Percentiles rank a stretch among this genome's conserved stretches.
Conservation (phyloP, 164 flowering plant species). For the Tinospora cordifolia region DNA sequence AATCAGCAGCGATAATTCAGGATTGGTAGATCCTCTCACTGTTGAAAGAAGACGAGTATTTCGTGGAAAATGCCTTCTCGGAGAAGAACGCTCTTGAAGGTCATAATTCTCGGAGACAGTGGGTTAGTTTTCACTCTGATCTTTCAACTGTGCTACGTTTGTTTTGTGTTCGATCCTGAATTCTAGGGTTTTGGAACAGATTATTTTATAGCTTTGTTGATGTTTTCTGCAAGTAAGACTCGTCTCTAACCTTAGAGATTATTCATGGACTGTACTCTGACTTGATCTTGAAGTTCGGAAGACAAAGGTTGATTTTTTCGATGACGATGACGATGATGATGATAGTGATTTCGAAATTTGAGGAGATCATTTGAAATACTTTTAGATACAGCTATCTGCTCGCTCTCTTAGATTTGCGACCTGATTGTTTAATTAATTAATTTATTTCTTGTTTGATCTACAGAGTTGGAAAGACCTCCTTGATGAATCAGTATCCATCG, state of each 20-base stretch:
- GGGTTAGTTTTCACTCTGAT: slow-evolving; percentile 35
- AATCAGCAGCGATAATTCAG: no score
- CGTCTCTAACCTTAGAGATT: slow-evolving; percentile 10
- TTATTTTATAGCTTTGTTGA: neutral
- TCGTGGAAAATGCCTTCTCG: slow-evolving; percentile 52
- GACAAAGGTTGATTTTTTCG: neutral
- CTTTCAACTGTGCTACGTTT: neutral
- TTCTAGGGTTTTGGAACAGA: slow-evolving; percentile 11
- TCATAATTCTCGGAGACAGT: slow-evolving; percentile 92
- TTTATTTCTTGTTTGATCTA: slow-evolving; percentile 7
- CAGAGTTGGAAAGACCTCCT: slow-evolving; percentile 85
- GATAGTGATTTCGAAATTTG: no score
- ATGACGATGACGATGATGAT: neutral
- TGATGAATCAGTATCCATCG: slow-evolving; percentile 80
- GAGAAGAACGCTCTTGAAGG: slow-evolving; percentile 74
- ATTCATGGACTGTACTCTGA: neutral
- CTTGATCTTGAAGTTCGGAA: neutral
- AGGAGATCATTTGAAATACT: neutral
- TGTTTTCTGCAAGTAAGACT: slow-evolving; percentile 4
- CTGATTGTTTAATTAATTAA: neutral
- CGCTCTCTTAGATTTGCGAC: neutral
- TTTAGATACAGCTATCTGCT: neutral
- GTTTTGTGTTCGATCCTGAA: neutral
- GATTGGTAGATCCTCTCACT: neutral
- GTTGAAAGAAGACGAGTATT: neutral